Evolutionary conservation across 176 grass and related monocot species (phyloP).

Genomic region (Neostapfia colusana): DNA sequence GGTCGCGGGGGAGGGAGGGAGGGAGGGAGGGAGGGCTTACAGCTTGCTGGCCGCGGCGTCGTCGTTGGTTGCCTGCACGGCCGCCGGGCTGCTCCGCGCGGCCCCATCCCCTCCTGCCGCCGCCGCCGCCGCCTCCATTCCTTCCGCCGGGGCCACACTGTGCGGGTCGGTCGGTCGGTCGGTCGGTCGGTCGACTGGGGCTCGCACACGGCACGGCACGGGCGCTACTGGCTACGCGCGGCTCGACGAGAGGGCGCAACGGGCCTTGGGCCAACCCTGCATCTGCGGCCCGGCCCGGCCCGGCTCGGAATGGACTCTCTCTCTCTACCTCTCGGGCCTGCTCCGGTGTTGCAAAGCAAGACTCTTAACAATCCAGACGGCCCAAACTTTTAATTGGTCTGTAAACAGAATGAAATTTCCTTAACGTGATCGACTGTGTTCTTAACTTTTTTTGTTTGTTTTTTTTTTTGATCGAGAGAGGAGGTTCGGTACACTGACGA

Average conservation of each 20-base stretch:
- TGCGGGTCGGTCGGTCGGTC: neutral
- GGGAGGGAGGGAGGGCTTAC: constrained; percentile 31
- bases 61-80: constrained; percentile 98
- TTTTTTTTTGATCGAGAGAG: no score
- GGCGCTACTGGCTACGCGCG: neutral
- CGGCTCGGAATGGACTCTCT: neutral
- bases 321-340: no score
- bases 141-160: neutral
- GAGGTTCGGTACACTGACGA: neutral
- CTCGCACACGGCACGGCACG: neutral
- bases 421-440: no score
- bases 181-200: no score
- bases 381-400: no score
- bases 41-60: constrained; percentile 92
- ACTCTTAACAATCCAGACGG: no score
- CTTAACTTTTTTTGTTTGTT: no score
- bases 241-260: neutral
- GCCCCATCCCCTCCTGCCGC: constrained; percentile 13
- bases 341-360: no score
- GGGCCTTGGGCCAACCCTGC: neutral
- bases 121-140: neutral
- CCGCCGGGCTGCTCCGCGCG: constrained; percentile 68
- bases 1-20: neutral
- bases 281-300: neutral
- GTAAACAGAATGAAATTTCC: no score